These are phyloP conservation scores for Leccinum aurantiacum DNA, from an alignment of 768 basidiomycete species.

Conservation along the genomic window DNA sequence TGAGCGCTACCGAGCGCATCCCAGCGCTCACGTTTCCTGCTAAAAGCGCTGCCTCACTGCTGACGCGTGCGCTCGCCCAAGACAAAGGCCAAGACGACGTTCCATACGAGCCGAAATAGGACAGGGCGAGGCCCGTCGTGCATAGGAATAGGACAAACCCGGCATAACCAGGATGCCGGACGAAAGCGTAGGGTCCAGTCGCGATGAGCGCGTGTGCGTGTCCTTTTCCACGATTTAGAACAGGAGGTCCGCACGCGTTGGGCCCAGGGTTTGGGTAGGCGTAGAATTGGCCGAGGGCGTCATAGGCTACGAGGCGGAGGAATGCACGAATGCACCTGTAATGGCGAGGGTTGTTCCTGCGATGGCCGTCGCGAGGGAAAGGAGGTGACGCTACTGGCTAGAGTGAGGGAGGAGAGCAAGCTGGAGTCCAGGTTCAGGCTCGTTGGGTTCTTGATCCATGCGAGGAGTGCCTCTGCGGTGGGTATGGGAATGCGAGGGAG, in stretches of 20 bases:
- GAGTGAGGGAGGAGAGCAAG: neutral
- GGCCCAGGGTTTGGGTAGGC: conserved; percentile 12
- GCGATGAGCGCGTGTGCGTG: conserved; percentile 29
- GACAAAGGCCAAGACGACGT: neutral
- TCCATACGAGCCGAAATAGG: conserved; percentile 11
- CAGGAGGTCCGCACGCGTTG: neutral
- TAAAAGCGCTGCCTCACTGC: neutral
- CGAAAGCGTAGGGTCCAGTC: conserved; percentile 26
- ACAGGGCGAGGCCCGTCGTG: conserved; percentile 12
- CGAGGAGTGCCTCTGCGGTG: neutral
- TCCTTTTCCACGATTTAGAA: neutral
- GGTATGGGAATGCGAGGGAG: neutral
- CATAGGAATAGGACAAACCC: conserved; percentile 31
- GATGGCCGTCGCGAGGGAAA: conserved; percentile 16
- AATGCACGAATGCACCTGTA: conserved; percentile 35
- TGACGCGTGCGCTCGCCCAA: neutral
- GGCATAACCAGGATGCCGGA: conserved; percentile 33
- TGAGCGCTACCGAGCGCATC: conserved; percentile 15
- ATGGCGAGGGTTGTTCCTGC: conserved; percentile 40
- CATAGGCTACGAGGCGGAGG: conserved; percentile 37
- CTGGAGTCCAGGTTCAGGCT: neutral
- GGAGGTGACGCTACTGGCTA: neutral
- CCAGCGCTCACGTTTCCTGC: conserved; percentile 33
- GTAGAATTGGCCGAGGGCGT: conserved; percentile 26
- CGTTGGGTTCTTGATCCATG: neutral